Evolutionary conservation across 208 protist species (phyloP).

Genomic region (Crithidia mellificae): DNA sequence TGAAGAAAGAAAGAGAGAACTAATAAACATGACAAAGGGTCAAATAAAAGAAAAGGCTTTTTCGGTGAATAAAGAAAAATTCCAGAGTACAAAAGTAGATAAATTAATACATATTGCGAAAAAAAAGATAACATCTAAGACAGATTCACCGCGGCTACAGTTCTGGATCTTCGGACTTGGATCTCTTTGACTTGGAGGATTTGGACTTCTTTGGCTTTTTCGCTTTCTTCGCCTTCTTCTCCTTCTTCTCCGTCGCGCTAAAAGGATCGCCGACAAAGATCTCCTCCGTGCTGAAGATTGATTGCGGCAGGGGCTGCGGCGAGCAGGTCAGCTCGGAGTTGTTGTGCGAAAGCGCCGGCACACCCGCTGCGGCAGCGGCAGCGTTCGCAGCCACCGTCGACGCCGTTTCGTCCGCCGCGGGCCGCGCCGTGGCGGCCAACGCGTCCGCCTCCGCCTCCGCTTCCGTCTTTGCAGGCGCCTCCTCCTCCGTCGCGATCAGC

Average conservation of each 20-base stretch:
- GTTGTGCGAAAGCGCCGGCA: slow-evolving; percentile 1
- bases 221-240: slow-evolving; percentile 7
- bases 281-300: slow-evolving; percentile 14
- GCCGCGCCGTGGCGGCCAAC: too few species aligned
- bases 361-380: neutral
- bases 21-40: too few species aligned
- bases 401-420: neutral
- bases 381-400: too few species aligned
- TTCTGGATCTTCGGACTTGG: neutral
- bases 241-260: neutral
- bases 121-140: too few species aligned
- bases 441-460: too few species aligned
- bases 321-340: slow-evolving; percentile 6
- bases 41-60: too few species aligned
- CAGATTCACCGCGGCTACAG: neutral
- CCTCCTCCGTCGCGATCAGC: neutral
- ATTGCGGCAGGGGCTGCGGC: slow-evolving; percentile 10
- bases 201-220: slow-evolving; percentile 13
- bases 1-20: too few species aligned
- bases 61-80: too few species aligned
- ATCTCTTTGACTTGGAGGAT: slow-evolving; percentile 7
- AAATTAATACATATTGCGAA: too few species aligned
- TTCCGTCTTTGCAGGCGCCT: too few species aligned
- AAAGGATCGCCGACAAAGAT: slow-evolving; percentile 20
- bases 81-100: too few species aligned